phyloP scores from a whole-genome alignment of 306 rosid species.

The Prunus armeniaca region DNA sequence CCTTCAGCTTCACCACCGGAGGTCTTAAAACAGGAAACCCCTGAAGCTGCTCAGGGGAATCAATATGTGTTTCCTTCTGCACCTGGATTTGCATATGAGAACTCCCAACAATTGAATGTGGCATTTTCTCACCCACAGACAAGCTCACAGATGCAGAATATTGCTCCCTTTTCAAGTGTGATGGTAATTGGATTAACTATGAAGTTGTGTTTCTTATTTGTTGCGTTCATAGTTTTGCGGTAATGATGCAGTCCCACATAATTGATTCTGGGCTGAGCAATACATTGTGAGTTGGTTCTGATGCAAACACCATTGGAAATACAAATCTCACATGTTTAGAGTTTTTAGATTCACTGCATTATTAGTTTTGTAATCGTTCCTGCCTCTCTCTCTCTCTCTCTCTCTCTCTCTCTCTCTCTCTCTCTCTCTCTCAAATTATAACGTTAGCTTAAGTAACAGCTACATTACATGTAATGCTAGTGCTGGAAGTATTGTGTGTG shows the following conservation, averaged over 20 bases:
- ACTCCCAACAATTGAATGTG: slow-evolving; percentile 55
- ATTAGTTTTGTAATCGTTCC: neutral
- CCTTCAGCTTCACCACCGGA: slow-evolving; percentile 76
- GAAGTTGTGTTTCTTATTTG: neutral
- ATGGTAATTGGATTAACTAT: slow-evolving; percentile 54
- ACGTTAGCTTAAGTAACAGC: neutral
- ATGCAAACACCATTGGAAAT: neutral
- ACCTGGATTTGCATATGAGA: slow-evolving; percentile 71
- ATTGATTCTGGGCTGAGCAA: neutral
- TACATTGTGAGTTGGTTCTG: neutral
- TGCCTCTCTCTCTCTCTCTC: no score
- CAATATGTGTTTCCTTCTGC: slow-evolving; percentile 77
- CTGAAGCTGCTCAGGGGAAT: slow-evolving; percentile 64
- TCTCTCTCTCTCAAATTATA: neutral
- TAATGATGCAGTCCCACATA: neutral
- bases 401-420: neutral
- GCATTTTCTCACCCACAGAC: slow-evolving; percentile 69
- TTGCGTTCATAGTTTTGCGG: neutral
- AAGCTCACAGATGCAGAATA: slow-evolving; percentile 78
- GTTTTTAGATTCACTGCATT: neutral
- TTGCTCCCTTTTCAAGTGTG: slow-evolving; percentile 69
- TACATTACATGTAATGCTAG: slow-evolving; percentile 1
- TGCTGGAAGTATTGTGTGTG: neutral
- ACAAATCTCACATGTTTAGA: neutral
- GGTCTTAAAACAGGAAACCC: slow-evolving; percentile 63